Evolutionary conservation across 495 filamentous ascomycete genomes (phyloP), one percentile per base, ranked within the genome.

Genomic region (Glarea lozoyensis): DNA sequence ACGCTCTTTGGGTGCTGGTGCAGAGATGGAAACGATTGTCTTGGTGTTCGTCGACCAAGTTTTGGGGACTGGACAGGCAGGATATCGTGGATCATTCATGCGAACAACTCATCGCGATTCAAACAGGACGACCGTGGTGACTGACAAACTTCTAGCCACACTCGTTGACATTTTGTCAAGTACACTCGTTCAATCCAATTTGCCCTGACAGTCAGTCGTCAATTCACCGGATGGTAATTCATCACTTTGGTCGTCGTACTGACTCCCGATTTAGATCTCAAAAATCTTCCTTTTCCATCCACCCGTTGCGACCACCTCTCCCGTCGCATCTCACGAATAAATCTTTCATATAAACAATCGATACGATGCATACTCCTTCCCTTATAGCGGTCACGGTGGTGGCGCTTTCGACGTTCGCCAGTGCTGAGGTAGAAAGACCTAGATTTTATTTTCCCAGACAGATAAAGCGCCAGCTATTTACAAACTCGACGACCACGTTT

Each of bases 81-180:
- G 43, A 43, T 46, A 17, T 22, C 1, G 38, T 21, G 9, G 35
- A 64, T 67, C 61, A 53, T 62, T 60, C 34, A 60, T 60, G 55
- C 54, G 42, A 45, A 32, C 35, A 11, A 19, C 37, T 37, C 35
- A 15, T 61, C 50, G 7, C 25, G 25, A 29, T 7, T 7, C 25
- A 7, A n/a, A n/a, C 7, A 29, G n/a, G 25, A 29, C 25, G 25
- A n/a, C 20, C 16, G 32, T 45, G 33, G 53, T 70, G 68, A 69
- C 48, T 10, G 37, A 16, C 20, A 46, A 18, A 25, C 45, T 33
- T 24, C 38, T 35, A 62, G 60, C 60, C 60, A 75, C 75, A 57
- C 65, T 77, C 70, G 63, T 75, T 76, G 66, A 69, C 65, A 68
- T 59, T 37, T 53, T 70, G 73, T 78, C 74, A 78, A 79, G 70